These are phyloP conservation scores for Clathrospora elynae DNA, from an alignment of 2,329 filamentous ascomycete genomes.

Conservation along the genomic window DNA sequence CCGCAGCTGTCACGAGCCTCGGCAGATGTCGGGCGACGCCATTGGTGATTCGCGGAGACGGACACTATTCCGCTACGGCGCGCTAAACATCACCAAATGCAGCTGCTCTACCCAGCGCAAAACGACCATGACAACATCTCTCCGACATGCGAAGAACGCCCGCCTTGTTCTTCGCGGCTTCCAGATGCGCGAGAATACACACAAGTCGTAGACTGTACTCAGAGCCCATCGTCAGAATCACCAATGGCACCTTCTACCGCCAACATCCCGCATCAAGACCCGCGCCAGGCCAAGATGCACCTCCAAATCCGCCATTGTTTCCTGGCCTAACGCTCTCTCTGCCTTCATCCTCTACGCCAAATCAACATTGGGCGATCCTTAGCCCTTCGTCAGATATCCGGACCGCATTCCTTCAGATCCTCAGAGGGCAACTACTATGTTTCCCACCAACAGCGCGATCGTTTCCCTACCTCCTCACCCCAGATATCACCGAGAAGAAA, in stretches of 20 bases:
- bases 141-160: conserved; percentile 42
- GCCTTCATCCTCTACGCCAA: conserved; percentile 57
- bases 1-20: conserved; percentile 25
- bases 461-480: conserved; percentile 76
- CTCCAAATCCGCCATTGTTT: conserved; percentile 75
- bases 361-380: conserved; percentile 80
- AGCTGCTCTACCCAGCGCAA: conserved; percentile 7
- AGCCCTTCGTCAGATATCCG: conserved; percentile 79
- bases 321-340: conserved; percentile 71
- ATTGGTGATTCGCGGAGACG: conserved; percentile 28
- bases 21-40: conserved; percentile 32
- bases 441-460: conserved; percentile 75
- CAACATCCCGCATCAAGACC: conserved; percentile 62
- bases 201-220: conserved; percentile 23
- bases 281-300: conserved; percentile 48
- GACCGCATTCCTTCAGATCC: conserved; percentile 79
- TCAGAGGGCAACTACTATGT: conserved; percentile 76
- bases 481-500: conserved; percentile 60
- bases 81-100: conserved; percentile 15
- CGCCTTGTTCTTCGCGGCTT: conserved; percentile 35
- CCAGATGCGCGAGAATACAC: conserved; percentile 29
- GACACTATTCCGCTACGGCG: conserved; percentile 30
- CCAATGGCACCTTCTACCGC: conserved; percentile 81
- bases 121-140: conserved; percentile 6
- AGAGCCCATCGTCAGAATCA: conserved; percentile 39